Base-by-base conservation (phyloP, 2,329 filamentous ascomycete genomes). In the Didymella sp. region DNA sequence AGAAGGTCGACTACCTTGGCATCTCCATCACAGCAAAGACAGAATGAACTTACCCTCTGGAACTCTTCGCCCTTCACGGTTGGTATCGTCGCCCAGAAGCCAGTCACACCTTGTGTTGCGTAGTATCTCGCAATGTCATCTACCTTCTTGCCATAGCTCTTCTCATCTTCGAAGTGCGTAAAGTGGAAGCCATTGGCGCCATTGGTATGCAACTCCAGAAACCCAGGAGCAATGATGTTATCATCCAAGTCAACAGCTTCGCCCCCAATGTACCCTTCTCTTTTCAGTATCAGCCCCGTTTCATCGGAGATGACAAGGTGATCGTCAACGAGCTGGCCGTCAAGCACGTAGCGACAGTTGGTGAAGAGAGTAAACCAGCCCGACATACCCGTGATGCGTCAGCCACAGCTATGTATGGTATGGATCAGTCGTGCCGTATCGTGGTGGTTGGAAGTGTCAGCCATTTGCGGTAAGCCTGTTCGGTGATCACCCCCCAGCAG, bases 191-290 rank as follows among this genome's bases (percentile, higher is more conserved):
- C 82, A 66, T 79, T 77, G 45, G 79, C 71, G 48, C 81, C 81
- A 63, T 85, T 85, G 1, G 81, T 84, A 58, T 85, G 83, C 6
- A 85, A 68, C 57, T 85, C 83, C 21, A 85, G 72, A 62, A 83
- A 84, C 3, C 83, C 84, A 9, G 83, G 83, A 5, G 82, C 80
- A 50, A 85, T 73, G 44, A 85, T 81, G 43, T 71, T 76, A 37
- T 79, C 79, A 35, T 80, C 74, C 11, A 85, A 67, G 63, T 85
- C 82, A 43, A 82, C 68, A 12, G 74, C 74, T 38, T 80, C 76
- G 25, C 77, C 78, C 40, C 76, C 78, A 55, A 78, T 78, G 58
- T 79, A 78, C 28, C 77, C 77, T 31, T 77, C 76, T 52, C 73
- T 66, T 61, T 76, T 73, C 37, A 80, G 60, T 55, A 81, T 80